Conservation (phyloP, 192 early-diverging fungal species). For the Mortierella antarctica region DNA sequence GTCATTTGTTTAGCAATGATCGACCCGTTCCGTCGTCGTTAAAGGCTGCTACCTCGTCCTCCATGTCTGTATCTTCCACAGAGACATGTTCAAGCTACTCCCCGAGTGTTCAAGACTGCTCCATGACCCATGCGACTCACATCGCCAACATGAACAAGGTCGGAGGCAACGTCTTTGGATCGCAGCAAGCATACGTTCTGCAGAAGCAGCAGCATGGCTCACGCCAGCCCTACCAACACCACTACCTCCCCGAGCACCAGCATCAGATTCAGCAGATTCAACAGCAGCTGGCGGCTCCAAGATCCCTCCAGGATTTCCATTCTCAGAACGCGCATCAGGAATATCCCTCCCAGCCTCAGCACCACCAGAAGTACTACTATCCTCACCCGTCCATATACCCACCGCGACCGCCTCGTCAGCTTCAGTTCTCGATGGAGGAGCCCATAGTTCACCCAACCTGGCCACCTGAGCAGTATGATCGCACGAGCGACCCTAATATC, state of each 20-base stretch:
- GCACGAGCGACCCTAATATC: slow-evolving; percentile 82
- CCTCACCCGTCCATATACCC: slow-evolving; percentile 25
- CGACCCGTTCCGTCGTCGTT: no score
- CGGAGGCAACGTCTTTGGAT: no score
- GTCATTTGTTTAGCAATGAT: no score
- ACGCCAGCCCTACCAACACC: neutral
- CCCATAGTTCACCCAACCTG: slow-evolving; percentile 74
- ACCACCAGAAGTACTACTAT: slow-evolving; percentile 29
- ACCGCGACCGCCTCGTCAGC: slow-evolving; percentile 36
- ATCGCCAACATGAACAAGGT: no score
- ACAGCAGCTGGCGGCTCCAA: neutral
- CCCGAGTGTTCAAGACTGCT: neutral
- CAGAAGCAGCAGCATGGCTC: neutral
- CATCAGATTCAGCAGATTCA: neutral
- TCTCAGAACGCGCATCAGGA: neutral
- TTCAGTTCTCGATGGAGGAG: slow-evolving; percentile 59
- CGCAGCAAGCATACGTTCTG: neutral
- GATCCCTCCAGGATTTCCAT: neutral
- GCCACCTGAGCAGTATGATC: slow-evolving; percentile 84
- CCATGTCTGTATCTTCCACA: neutral
- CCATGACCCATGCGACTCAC: no score
- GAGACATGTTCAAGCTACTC: slow-evolving; percentile 1
- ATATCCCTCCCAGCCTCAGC: slow-evolving; percentile 1
- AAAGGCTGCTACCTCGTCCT: no score
- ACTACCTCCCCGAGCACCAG: slow-evolving; percentile 1